Base-by-base conservation (phyloP, 2,329 filamentous ascomycete species). In the Claviceps citrina region DNA sequence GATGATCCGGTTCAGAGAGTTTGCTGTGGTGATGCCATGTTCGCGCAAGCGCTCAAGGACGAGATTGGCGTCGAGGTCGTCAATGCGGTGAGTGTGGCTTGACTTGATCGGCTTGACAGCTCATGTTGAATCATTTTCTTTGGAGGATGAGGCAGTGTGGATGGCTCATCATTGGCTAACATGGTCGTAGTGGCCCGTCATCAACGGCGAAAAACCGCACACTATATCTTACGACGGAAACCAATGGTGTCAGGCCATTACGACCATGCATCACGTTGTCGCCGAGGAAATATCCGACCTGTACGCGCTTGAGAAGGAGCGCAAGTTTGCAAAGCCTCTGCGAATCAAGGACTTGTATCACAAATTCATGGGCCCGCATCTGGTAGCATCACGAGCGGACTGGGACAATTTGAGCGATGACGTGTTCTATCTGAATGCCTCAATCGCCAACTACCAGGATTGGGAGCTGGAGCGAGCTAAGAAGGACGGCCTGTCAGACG, bases 231-330 rank as follows among this genome's bases (percentile, higher is more conserved):
- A 62, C 43, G 58, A 60, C 28, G 46, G 54, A 2, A 54, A 53
- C n/a, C 59, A 70, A 44, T 75, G 71, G 70, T 75, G 71, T 51
- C 66, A 72, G 37, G 67, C 70, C 7, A 59, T 73, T 33, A 60
- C 66, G 2, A 73, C 71, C 5, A 72, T 75, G 68, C 69, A 73
- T 50, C 69, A 73, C 51, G 59, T 71, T 45, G 59, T 59, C 16
- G 59, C 62, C 44, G 61, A 70, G 42, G 71, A 74, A 40, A 57
- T 72, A 4, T 65, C 62, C 19, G 56, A 56, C 8, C 59, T 74
- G 31, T 70, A 65, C 62, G 59, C 65, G n/a, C 72, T 66, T 47
- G 71, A 75, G 49, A 58, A 58, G 45, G 51, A 54, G 26, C 59
- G 60, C 33, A 58, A 58, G 26, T 53, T 53, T 39, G 33, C 43